Base-by-base conservation (phyloP, 2,329 filamentous ascomycete species). In the Paecilomyces niveus region DNA sequence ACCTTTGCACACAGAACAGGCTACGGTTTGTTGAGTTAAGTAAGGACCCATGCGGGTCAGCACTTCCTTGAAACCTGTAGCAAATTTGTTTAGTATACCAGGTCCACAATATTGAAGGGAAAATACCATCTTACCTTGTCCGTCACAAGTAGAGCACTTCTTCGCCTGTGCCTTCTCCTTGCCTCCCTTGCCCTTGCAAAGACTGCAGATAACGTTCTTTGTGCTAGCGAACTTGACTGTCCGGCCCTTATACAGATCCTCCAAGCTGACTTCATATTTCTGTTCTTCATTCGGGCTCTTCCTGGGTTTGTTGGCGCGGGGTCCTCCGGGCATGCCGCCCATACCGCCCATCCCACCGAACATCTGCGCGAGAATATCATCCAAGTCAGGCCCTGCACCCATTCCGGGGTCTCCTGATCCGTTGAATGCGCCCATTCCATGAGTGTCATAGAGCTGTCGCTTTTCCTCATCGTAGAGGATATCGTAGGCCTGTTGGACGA, bases 181-280 rank as follows among this genome's bases (percentile, higher is more conserved):
- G 63, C 90, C 94, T 49, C 94, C 94, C 53, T 83, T 85, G 52
- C 94, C 94, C 72, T 92, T 93, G 80, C 94, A 99, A 67, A 86
- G 83, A 59, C 83, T 83, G 77, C 94, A 99, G 61, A 96, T 81
- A 61, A 97, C 84, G 70, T 96, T 93, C 80, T 97, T 97, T 69
- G 92, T 95, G 70, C 90, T 94, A 8, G 91, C 87, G 73, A 99
- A 97, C 78, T 95, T 94, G 70, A 96, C 94, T 0, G 94, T 97
- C 82, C 97, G 97, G 68, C 94, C 94, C 78, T 96, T 97, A 83
- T 97, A 99, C 32, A 99, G 82, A 75, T 99, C 94, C 74, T 97
- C 94, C 60, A 99, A 78, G 1, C 86, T 89, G 59, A 97, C 90
- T 72, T 92, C 87, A 77, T 99, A 97, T 67, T 90, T 85, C 68